These are phyloP conservation scores for Santalum album DNA, from an alignment of 164 flowering plant species.

Conservation along the genomic window DNA sequence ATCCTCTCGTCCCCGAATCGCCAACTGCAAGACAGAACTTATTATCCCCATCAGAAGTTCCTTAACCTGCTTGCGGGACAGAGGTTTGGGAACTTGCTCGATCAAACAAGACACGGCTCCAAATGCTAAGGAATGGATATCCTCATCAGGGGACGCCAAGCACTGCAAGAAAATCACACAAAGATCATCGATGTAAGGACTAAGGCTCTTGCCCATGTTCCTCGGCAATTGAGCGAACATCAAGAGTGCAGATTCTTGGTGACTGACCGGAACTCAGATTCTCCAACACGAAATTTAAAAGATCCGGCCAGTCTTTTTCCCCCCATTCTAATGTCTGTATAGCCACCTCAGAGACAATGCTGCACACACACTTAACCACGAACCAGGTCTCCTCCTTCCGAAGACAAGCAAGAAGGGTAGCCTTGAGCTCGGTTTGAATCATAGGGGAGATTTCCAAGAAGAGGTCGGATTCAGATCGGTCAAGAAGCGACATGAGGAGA, in stretches of 20 bases:
- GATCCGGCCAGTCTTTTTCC: background rate
- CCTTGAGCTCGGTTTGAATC: background rate
- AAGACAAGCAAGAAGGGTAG: background rate
- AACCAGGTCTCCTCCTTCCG: background rate
- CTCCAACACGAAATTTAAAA: background rate
- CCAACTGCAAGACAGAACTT: background rate
- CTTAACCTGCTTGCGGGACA: background rate
- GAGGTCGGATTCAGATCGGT: background rate
- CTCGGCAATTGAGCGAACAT: background rate
- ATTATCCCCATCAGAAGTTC: background rate
- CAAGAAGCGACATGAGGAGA: background rate
- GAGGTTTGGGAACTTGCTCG: background rate
- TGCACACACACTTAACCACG: background rate
- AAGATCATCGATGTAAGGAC: background rate
- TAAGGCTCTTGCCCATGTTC: background rate
- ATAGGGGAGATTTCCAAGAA: background rate
- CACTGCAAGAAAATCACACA: background rate
- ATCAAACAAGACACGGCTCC: background rate
- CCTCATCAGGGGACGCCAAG: background rate
- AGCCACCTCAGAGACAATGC: background rate
- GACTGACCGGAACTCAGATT: background rate
- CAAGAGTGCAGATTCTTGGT: background rate
- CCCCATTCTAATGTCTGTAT: background rate
- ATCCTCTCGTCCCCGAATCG: background rate
- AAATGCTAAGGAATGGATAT: background rate